A percentile compares a stretch with the other conserved stretches of the same genome.
Evolutionary conservation across 1,284 basidiomycete species (phyloP).

Genomic region (Cystobasidium pallidum): DNA sequence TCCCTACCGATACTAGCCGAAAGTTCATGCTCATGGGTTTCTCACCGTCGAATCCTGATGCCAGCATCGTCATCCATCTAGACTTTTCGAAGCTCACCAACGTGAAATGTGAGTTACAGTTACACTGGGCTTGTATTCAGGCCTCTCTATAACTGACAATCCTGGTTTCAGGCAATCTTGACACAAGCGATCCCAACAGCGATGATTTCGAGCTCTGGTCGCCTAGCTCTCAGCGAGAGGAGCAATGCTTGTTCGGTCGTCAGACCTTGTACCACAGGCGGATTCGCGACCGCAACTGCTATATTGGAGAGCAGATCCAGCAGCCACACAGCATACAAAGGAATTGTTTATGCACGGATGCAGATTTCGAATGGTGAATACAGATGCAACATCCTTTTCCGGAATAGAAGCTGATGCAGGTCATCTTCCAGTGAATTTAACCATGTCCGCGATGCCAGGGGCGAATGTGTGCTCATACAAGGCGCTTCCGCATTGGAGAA

Average conservation of each 20-base stretch:
- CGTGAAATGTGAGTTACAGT: constrained; percentile 72
- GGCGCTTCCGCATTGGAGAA: constrained; percentile 67
- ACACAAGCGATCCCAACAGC: constrained; percentile 69
- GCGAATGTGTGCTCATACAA: constrained; percentile 72
- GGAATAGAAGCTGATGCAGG: background rate
- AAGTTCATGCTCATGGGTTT: constrained; percentile 85
- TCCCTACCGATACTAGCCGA: constrained; percentile 86
- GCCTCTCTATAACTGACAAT: background rate
- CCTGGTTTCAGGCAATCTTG: constrained; percentile 65
- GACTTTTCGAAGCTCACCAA: constrained; percentile 82
- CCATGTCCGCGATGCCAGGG: constrained; percentile 68
- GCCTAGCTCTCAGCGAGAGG: constrained; percentile 77
- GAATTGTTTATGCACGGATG: constrained; percentile 71
- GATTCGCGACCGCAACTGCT: constrained; percentile 75
- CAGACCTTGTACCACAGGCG: constrained; percentile 88
- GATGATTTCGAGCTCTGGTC: constrained; percentile 97
- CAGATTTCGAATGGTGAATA: constrained; percentile 88
- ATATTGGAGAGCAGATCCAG: constrained; percentile 71
- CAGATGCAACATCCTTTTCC: constrained; percentile 1
- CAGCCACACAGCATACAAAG: constrained; percentile 63
- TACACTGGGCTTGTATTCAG: too few species aligned
- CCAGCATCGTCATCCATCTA: constrained; percentile 75
- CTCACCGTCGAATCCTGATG: constrained; percentile 61
- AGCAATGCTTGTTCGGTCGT: constrained; percentile 81
- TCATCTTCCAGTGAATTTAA: constrained; percentile 77